Evolutionary conservation across 768 basidiomycete genomes (phyloP).

Genomic region (Kwoniella mangroviensis): DNA sequence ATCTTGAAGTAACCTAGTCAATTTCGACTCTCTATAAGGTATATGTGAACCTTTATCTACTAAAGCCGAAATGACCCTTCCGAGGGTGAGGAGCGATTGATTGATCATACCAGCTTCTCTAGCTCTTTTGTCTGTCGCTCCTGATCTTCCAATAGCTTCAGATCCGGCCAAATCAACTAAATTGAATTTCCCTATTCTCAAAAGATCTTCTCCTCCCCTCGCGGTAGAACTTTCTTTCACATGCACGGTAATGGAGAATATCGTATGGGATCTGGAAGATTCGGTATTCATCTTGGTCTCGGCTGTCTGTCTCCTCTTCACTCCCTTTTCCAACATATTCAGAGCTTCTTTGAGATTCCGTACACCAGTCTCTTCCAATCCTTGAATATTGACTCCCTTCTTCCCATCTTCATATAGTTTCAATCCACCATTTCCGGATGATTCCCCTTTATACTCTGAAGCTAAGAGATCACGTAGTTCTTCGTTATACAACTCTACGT

Average conservation of each 20-base stretch:
- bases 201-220: slow-evolving; percentile 74
- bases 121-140: slow-evolving; percentile 92
- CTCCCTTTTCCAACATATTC: slow-evolving; percentile 82
- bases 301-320: slow-evolving; percentile 86
- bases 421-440: slow-evolving; percentile 60
- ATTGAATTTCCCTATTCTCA: slow-evolving; percentile 93
- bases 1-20: slow-evolving; percentile 96
- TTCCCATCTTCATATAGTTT: slow-evolving; percentile 92
- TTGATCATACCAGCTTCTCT: slow-evolving; percentile 99
- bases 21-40: slow-evolving; percentile 96
- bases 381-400: slow-evolving; percentile 90
- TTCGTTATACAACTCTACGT: slow-evolving; percentile 96
- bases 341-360: slow-evolving; percentile 82
- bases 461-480: slow-evolving; percentile 92
- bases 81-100: slow-evolving; percentile 93
- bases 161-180: slow-evolving; percentile 96
- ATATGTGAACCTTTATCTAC: slow-evolving; percentile 91
- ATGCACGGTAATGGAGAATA: slow-evolving; percentile 95
- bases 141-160: slow-evolving; percentile 94
- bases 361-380: slow-evolving; percentile 86
- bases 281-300: slow-evolving; percentile 94
- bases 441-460: slow-evolving; percentile 64
- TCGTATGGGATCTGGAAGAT: slow-evolving; percentile 75
- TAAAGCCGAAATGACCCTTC: slow-evolving; percentile 92
- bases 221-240: slow-evolving; percentile 76